Base-by-base conservation (phyloP, 768 basidiomycete species). In the Sarcodon sp. region DNA sequence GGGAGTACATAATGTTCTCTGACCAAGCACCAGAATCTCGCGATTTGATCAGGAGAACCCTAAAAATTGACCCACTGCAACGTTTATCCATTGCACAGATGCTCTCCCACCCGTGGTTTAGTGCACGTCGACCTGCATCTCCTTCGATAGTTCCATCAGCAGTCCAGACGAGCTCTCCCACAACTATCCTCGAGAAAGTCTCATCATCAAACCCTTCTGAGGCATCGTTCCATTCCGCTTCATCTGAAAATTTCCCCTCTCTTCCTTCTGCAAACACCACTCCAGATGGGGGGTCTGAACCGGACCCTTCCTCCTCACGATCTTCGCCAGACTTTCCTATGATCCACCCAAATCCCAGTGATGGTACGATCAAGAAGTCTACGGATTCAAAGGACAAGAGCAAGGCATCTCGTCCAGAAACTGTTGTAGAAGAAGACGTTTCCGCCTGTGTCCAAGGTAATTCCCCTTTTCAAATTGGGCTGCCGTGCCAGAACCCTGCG, bases 91-190 rank as follows among this genome's bases (percentile, higher is more conserved):
- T 97, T 54, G 77, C 87, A 16, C 85, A 87, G 58, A 93, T 96
- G 45, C 72, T 97, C 31, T 67, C 73, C 1, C 90, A 93, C 59
- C 64, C 83, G 1, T 98, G 94, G 93, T 98, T 96, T 63, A 68
- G 44, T 59, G 58, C 36, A 21, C 43, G 44, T 15, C 50, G 43
- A 3, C 51, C 35, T 36, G 12, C 50, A 48, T 38, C 39, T 45
- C 31, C 31, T 15, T 31, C 37, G 47, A 46, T 35, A 35, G 27
- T 41, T 8, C 16, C 15, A 16, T 27, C 27, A 8, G 39, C 13
- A 3, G 13, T 13, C 13, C 16, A 41, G 27, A 7, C 39, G 15
- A 16, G 7, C 39, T 65, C 34, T 55, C 58, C 33, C 60, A 57
- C 33, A 50, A 27, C 21, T 27, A 27, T 60, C 33, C 50, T 50